Conservation (phyloP, 2,329 filamentous ascomycete species). For the Aureobasidium sp. region DNA sequence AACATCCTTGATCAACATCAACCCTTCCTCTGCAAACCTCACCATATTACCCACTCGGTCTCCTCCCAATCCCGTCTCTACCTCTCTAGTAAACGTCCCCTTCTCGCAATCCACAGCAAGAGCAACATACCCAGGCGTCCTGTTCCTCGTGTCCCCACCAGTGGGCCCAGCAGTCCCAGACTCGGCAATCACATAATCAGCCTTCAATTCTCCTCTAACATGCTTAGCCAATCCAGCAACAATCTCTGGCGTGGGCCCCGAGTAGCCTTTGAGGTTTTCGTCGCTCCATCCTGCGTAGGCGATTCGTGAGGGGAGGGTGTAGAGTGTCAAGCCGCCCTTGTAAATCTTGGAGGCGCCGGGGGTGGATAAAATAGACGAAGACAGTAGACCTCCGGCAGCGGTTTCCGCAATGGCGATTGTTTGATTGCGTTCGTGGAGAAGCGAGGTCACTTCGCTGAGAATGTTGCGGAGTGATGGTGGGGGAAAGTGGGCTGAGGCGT, state of each 20-base stretch:
- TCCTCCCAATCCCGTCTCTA: slow-evolving; percentile 47
- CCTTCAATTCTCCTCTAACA: slow-evolving; percentile 47
- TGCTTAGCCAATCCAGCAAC: slow-evolving; percentile 51
- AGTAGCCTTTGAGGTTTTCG: slow-evolving; percentile 45
- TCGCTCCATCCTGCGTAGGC: slow-evolving; percentile 56
- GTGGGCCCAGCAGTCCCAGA: slow-evolving; percentile 60
- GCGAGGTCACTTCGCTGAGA: slow-evolving; percentile 43
- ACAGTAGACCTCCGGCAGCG: slow-evolving; percentile 57
- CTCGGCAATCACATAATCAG: slow-evolving; percentile 53
- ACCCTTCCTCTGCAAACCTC: slow-evolving; percentile 51
- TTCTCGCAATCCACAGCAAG: slow-evolving; percentile 51
- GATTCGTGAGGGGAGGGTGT: slow-evolving; percentile 52
- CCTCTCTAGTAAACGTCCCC: slow-evolving; percentile 48
- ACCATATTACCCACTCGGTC: slow-evolving; percentile 58
- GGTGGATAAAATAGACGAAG: slow-evolving; percentile 50
- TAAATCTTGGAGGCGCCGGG: slow-evolving; percentile 54
- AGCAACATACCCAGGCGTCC: slow-evolving; percentile 58
- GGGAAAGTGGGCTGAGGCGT: slow-evolving; percentile 30
- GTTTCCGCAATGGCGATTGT: slow-evolving; percentile 58
- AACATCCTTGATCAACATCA: slow-evolving; percentile 51
- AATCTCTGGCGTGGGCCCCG: slow-evolving; percentile 53
- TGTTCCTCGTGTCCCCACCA: slow-evolving; percentile 49
- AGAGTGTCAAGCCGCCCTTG: slow-evolving; percentile 56
- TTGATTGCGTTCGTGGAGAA: slow-evolving; percentile 50
- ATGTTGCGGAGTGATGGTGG: slow-evolving; percentile 37